Conservation (phyloP, 352 stramenopile genomes). For the Phytopythium oedochilum region DNA sequence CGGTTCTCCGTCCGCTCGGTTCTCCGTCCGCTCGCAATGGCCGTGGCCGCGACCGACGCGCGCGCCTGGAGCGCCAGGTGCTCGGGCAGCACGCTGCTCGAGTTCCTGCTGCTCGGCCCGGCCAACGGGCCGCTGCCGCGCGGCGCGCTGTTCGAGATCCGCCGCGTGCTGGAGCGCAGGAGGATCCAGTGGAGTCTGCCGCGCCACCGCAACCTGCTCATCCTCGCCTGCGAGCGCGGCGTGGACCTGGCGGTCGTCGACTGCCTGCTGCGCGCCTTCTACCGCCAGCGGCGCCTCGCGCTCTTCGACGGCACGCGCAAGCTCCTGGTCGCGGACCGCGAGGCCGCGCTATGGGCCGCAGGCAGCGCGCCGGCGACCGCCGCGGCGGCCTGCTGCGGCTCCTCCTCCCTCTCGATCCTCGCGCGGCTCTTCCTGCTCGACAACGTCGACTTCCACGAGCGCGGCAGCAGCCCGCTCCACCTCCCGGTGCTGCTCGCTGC, state of each 20-base stretch:
- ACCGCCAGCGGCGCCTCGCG: slow-evolving; percentile 7
- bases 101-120: slow-evolving; percentile 1
- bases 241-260: slow-evolving; percentile 2
- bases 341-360: background rate
- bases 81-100: slow-evolving; percentile 6
- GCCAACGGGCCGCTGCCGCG: background rate
- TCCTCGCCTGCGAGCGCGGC: slow-evolving; percentile 5
- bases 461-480: background rate
- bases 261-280: slow-evolving; percentile 5
- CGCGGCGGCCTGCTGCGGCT: background rate
- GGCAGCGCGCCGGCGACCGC: background rate
- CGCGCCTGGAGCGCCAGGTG: background rate
- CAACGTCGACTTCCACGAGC: slow-evolving; percentile 4
- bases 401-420: background rate
- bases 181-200: slow-evolving; percentile 1
- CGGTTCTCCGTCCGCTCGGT: background rate
- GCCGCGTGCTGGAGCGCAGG: slow-evolving; percentile 3
- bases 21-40: background rate
- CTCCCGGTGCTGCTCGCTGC: background rate
- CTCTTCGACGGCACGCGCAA: slow-evolving; percentile 5
- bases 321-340: slow-evolving; percentile 1
- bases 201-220: slow-evolving; percentile 5
- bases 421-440: slow-evolving; percentile 3
- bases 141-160: slow-evolving; percentile 5
- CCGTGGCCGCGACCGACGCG: background rate